Base-by-base conservation (phyloP, 169 alveolate species). In the Plasmodium relictum region DNA sequence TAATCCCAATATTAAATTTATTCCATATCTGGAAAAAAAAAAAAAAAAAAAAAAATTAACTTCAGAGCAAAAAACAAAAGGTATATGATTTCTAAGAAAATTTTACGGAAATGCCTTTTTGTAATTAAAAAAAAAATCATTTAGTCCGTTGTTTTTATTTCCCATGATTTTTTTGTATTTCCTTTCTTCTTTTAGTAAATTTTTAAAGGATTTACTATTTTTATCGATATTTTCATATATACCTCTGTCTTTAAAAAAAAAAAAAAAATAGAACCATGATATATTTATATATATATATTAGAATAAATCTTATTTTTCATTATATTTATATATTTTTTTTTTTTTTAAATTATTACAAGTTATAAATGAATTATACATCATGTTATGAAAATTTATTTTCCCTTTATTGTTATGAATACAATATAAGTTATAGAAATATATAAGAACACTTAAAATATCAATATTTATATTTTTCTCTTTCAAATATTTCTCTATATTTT, bases 21-120 rank as follows among this genome's bases (percentile, higher is more conserved):
- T 65, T 3, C 89, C 89, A 44, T 78, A 78, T 20, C 89, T 78
- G 41, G n/a, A 41, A 78, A 48, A 48, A 76, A 74, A 61, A 39
- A 50, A 76, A 45, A 44, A 41, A 31, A 58, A 62, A 45, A 42
- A 62, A 8, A 14, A 62, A 44, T 31, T 0, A 0, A 16, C 0
- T 62, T 48, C 9, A 24, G 8, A 24, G 26, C 26, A 26, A 5
- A 22, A 62, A 24, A 18, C 8, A 62, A 62, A 62, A 62, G 12
- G 45, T 6, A 24, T 9, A 26, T 14, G 16, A 24, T 62, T 3
- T 3, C 7, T 62, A 10, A 2, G 6, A 62, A 62, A 62, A 37
- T 5, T 54, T 62, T 78, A 78, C 89, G 89, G 89, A 26, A n/a
- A 65, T 18, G 89, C 50, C 26, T 66, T 78, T 58, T 78, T 78